A percentile compares a stretch with the other conserved stretches of the same genome.
phyloP scores from a whole-genome alignment of 306 rosid genomes.

The Rosa lucieae region DNA sequence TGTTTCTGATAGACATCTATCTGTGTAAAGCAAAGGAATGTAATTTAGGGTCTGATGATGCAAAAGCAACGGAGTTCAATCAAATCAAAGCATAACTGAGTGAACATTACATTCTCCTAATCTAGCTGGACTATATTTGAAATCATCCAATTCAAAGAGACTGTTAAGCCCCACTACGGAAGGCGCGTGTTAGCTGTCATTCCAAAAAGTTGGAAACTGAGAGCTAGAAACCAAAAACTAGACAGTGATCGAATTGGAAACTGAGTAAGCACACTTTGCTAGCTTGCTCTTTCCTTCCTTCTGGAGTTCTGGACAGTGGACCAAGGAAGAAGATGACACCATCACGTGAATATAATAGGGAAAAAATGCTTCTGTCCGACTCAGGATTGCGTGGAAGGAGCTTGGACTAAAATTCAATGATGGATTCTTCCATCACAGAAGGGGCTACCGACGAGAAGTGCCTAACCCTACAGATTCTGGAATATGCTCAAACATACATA shows the following conservation, averaged over 20 bases:
- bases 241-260: slow-evolving; percentile 15
- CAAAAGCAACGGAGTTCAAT: slow-evolving; percentile 5
- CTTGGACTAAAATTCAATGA: slow-evolving; percentile 14
- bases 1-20: background rate
- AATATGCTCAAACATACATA: background rate
- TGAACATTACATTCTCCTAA: background rate
- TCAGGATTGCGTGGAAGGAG: slow-evolving; percentile 47
- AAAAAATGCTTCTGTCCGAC: slow-evolving; percentile 54
- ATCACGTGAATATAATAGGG: slow-evolving; percentile 27
- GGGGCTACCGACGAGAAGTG: background rate
- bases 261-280: slow-evolving; percentile 34
- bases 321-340: slow-evolving; percentile 39
- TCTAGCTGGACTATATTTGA: background rate
- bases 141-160: slow-evolving; percentile 22
- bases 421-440: slow-evolving; percentile 3
- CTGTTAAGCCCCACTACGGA: slow-evolving; percentile 16
- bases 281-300: slow-evolving; percentile 13
- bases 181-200: slow-evolving; percentile 22
- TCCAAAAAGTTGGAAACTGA: slow-evolving; percentile 23
- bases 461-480: background rate
- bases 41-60: background rate
- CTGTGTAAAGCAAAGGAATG: background rate
- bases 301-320: slow-evolving; percentile 28
- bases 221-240: background rate
- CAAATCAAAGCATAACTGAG: background rate